Conservation (phyloP, 192 early-diverging fungal species). For the Spinellus fusiger region DNA sequence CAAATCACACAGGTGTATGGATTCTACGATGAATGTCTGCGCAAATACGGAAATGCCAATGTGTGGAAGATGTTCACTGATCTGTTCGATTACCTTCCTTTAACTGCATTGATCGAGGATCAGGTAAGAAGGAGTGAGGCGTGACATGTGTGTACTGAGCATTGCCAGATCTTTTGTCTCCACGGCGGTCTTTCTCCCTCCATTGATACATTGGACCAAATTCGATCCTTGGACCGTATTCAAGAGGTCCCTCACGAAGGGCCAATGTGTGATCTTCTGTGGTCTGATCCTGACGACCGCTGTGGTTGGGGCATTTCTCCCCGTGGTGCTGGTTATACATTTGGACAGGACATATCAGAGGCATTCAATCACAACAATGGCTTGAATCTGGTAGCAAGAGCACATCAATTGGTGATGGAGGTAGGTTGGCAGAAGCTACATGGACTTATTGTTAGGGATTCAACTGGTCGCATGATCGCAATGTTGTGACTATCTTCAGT, state of each 20-base stretch:
- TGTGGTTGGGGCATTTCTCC: conserved; percentile 86
- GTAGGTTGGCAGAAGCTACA: conserved; percentile 26
- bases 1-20: conserved; percentile 99
- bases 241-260: conserved; percentile 88
- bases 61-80: conserved; percentile 99
- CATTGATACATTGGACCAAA: conserved; percentile 92
- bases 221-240: conserved; percentile 89
- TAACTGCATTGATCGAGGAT: conserved; percentile 97
- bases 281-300: conserved; percentile 86
- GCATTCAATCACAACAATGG: conserved; percentile 94
- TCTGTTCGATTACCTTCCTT: conserved; percentile 93
- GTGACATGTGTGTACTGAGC: neutral
- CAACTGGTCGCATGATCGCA: conserved; percentile 98
- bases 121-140: conserved; percentile 37
- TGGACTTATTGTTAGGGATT: conserved; percentile 62
- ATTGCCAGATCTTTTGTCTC: conserved; percentile 84
- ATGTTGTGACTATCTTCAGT: conserved; percentile 98
- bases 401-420: conserved; percentile 90
- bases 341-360: conserved; percentile 85
- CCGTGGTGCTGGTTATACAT: conserved; percentile 84
- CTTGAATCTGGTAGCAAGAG: conserved; percentile 92
- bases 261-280: conserved; percentile 82
- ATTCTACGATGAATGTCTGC: conserved; percentile 98
- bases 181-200: conserved; percentile 96
- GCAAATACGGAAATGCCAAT: conserved; percentile 97